Conservation (phyloP, 257 asterid genomes). For the Rehmannia glutinosa region DNA sequence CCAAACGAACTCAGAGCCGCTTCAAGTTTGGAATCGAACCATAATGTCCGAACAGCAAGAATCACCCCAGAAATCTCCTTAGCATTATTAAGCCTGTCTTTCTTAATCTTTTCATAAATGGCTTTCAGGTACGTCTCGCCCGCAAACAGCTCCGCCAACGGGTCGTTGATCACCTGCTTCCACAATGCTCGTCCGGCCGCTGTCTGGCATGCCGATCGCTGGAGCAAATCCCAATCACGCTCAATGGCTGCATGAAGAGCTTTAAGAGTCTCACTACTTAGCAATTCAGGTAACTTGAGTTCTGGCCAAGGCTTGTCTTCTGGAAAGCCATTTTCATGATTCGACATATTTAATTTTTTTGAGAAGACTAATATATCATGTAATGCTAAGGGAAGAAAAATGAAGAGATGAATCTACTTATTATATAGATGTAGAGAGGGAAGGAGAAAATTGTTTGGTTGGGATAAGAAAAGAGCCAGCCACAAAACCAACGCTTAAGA, state of each 20-base stretch:
- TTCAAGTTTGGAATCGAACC: conserved; percentile 86
- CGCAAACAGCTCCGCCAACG: conserved; percentile 79
- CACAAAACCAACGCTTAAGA: conserved; percentile 56
- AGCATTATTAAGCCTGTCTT: conserved; percentile 70
- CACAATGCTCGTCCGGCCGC: conserved; percentile 96
- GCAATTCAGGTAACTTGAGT: conserved; percentile 48
- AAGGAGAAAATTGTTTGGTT: conserved; percentile 16
- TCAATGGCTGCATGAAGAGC: conserved; percentile 62
- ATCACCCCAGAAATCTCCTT: conserved; percentile 87
- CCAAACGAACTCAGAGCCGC: conserved; percentile 63
- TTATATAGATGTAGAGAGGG: conserved; percentile 15
- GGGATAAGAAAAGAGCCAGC: conserved; percentile 95
- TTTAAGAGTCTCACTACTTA: conserved; percentile 41
- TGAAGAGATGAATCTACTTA: conserved; percentile 33
- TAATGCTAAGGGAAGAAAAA: conserved; percentile 21
- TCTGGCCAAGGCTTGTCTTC: conserved; percentile 51
- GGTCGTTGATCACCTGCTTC: conserved; percentile 73
- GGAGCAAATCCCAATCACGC: conserved; percentile 63
- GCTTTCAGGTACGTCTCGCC: conserved; percentile 72
- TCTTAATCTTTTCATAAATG: conserved; percentile 80
- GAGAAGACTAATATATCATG: background rate
- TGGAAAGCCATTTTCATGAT: conserved; percentile 37
- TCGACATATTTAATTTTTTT: conserved; percentile 41
- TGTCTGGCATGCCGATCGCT: conserved; percentile 86
- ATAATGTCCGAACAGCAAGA: conserved; percentile 86